Conservation (phyloP, 148 eudicot genomes). For the Bassia scoparia region DNA sequence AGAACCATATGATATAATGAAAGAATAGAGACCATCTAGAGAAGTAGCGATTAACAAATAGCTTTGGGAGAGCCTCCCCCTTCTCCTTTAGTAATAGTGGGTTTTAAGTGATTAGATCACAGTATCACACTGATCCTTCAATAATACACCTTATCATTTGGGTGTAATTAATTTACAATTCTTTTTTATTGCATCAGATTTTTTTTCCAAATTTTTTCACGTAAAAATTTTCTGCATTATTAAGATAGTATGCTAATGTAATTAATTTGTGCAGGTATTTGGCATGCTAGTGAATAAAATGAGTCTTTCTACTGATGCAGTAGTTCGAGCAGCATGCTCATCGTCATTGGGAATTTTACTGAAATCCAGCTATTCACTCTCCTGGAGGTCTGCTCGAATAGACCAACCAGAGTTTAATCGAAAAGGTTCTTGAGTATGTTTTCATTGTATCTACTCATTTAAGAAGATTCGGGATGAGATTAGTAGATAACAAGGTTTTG, state of each 20-base stretch:
- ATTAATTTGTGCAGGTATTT: slow-evolving; percentile 51
- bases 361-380: slow-evolving; percentile 54
- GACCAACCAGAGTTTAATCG: slow-evolving; percentile 53
- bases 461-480: slow-evolving; percentile 5
- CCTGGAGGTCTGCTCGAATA: slow-evolving; percentile 73
- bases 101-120: background rate
- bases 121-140: background rate
- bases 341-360: slow-evolving; percentile 75
- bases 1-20: too few species aligned
- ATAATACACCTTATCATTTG: background rate
- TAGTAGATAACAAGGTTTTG: slow-evolving; percentile 2
- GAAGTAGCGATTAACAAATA: background rate
- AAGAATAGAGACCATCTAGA: too few species aligned
- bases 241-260: slow-evolving; percentile 2
- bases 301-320: slow-evolving; percentile 68
- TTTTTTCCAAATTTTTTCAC: too few species aligned
- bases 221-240: background rate
- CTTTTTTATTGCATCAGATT: too few species aligned
- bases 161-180: background rate
- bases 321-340: slow-evolving; percentile 83
- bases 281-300: slow-evolving; percentile 68
- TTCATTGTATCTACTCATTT: slow-evolving; percentile 6
- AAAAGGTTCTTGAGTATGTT: slow-evolving; percentile 32
- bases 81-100: background rate
- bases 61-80: background rate